Base-by-base conservation (phyloP, 2,329 filamentous ascomycete species). In the Trichoderma asperellum region DNA sequence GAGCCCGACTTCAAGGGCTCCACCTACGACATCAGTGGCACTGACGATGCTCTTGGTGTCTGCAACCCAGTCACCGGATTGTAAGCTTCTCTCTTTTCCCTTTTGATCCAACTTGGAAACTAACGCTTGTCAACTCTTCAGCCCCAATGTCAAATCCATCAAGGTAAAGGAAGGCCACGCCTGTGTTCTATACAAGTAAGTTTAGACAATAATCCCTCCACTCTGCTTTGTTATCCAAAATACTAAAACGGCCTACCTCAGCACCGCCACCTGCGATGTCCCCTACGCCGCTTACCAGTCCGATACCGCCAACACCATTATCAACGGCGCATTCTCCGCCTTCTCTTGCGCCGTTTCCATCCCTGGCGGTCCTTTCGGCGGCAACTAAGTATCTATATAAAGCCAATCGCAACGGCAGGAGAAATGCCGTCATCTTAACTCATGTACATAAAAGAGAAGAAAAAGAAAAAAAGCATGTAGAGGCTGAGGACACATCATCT, bases 131-230 rank as follows among this genome's bases (percentile, higher is more conserved):
- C 52, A n/a, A n/a, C 21, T 16, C 11, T 24, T 7, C 29, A 64
- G 61, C 35, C 61, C 61, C 29, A 29, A 21, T 21, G 61, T 64
- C 14, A 21, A 43, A 12, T 64, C 61, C 34, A 56, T 64, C 61
- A 40, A 64, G 61, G 32, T 64, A 7, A 14, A 16, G 35, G 5
- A 21, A 2, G 61, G 61, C 34, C 35, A 40, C 34, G 49, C 49
- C 18, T 37, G 34, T 32, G 49, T 43, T 35, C 35, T 64, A 0
- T 64, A 56, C 61, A 64, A 56, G 61, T 64, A 64, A 64, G 61
- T 52, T 11, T 21, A 8, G 10, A 11, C 47, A 40, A 5, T 16
- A 18, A n/a, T 43, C 18, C 6, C 16, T n/a, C 40, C 7, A 8
- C 18, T 43, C 16, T 43, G 18, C 18, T 43, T 43, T 7, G 18